Evolutionary conservation across 1,284 basidiomycete genomes (phyloP), one percentile per base, ranked within the genome.

Genomic region (Athelia psychrophila): DNA sequence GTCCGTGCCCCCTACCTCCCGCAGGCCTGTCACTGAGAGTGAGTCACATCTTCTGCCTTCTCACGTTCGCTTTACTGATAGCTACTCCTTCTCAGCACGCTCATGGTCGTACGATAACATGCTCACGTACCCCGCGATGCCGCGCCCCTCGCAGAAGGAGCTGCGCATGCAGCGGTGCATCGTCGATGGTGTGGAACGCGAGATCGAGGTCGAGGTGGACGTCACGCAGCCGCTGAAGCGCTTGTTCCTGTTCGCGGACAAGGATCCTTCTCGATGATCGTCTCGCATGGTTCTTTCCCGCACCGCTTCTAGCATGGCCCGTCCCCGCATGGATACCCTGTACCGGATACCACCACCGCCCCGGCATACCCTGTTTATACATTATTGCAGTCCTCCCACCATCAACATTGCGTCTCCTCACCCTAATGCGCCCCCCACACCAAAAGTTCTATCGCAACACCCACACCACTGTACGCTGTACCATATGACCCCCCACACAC

Each of bases 51-150:
- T 36, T 38, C 22, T 22, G 30, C 53, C 46, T 10, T 44, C 40
- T 54, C 30, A 51, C 33, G 19, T 13, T 4, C 8, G 12, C 15
- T 56, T 48, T 53, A 55, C 62, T 46, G 47, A 52, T 53, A 13
- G 45, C n/a, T n/a, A n/a, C n/a, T 44, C 36, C 61, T 40, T 27
- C 46, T 19, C 48, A 83, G 86, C 72, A 13, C 83, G 83, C 18
- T 81, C 85, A 1, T 85, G 83, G 84, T 86, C 84, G 2, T 87
- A 86, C 59, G 85, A 86, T 57, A 81, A 84, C 57, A 66, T 83
- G 50, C 76, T 75, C 61, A 85, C 83, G 1, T 88, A 87, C 56
- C 80, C 82, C 5, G 70, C 80, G 54, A 83, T 88, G 81, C 76
- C 54, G 68, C 77, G 38, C 77, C 77, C 16, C 65, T 69, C 23